Evolutionary conservation across 768 basidiomycete genomes (phyloP).

Genomic region (Serendipita indica): DNA sequence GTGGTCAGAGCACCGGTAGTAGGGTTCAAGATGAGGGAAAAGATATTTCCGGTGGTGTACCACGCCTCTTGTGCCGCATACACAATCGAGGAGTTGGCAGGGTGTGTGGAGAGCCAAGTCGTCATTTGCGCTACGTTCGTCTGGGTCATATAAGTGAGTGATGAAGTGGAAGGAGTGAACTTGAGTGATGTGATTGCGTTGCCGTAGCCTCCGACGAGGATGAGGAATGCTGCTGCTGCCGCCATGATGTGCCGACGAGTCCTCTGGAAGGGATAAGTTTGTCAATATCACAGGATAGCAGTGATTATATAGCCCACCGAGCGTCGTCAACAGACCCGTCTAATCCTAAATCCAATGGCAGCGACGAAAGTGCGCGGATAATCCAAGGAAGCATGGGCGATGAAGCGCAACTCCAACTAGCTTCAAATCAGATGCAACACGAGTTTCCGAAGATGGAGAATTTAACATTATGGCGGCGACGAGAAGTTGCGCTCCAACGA

Average conservation of each 20-base stretch:
- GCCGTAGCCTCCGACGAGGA: not conserved
- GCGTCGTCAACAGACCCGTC: no score
- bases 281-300: no score
- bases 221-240: not conserved
- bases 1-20: not conserved
- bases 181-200: not conserved
- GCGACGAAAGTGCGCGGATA: no score
- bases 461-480: no score
- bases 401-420: no score
- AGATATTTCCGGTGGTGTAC: not conserved
- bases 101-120: not conserved
- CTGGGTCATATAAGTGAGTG: not conserved
- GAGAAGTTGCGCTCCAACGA: no score
- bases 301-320: no score
- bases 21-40: not conserved
- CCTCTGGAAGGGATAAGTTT: not conserved
- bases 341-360: no score
- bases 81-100: not conserved
- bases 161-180: constrained; percentile 8
- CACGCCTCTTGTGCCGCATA: not conserved
- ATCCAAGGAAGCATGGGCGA: no score
- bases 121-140: not conserved
- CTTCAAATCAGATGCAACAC: no score
- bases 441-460: no score
- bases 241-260: no score